Evolutionary conservation across 768 basidiomycete genomes (phyloP).

Genomic region (Lentinula sp.): DNA sequence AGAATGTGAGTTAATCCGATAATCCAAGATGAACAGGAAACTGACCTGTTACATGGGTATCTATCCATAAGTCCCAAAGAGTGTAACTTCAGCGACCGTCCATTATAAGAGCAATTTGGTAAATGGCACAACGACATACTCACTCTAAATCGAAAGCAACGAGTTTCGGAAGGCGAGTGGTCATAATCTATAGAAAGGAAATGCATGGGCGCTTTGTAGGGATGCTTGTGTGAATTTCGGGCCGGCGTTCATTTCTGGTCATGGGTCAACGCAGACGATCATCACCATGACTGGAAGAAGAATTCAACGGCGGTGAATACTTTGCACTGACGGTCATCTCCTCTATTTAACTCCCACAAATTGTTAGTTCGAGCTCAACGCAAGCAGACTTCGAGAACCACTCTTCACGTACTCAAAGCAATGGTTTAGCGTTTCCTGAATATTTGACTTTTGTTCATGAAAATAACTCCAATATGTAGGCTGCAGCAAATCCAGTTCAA

Average conservation of each 20-base stretch:
- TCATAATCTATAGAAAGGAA: neutral
- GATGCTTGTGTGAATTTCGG: too few relatives aligned
- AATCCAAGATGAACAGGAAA: neutral
- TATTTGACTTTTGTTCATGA: too few relatives aligned
- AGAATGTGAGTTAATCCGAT: neutral
- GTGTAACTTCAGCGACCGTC: conserved; percentile 54
- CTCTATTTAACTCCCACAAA: too few relatives aligned
- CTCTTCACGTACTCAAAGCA: too few relatives aligned
- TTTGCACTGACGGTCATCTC: too few relatives aligned
- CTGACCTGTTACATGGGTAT: conserved; percentile 63
- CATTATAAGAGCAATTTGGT: neutral
- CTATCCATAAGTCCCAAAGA: conserved; percentile 85
- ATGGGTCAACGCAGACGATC: neutral
- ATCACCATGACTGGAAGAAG: neutral
- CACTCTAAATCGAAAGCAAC: conserved; percentile 84
- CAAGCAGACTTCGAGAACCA: too few relatives aligned
- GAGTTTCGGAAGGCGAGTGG: conserved; percentile 40
- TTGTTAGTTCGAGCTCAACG: too few relatives aligned
- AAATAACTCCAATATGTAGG: neutral
- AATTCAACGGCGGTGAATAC: neutral
- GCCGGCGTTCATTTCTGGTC: neutral
- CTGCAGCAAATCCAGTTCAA: neutral
- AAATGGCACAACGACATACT: conserved; percentile 5
- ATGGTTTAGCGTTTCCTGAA: too few relatives aligned
- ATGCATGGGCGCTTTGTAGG: too few relatives aligned